Evolutionary conservation across 768 basidiomycete genomes (phyloP).

Genomic region (Calocybe indica): DNA sequence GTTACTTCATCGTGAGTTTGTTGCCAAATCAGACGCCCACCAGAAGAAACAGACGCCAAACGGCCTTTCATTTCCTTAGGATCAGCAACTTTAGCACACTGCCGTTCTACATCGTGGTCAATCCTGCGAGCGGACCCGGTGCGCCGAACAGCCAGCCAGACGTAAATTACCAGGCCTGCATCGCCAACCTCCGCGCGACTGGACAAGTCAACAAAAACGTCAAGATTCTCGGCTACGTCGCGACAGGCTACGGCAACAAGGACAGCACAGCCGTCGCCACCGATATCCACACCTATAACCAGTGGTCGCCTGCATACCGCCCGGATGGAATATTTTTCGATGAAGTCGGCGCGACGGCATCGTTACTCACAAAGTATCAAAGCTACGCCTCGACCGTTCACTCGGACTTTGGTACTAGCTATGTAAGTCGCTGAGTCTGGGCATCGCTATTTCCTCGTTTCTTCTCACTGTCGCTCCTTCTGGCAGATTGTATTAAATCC

Average conservation of each 20-base stretch:
- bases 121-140: constrained; percentile 26
- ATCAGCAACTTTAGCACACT: constrained; percentile 18
- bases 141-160: constrained; percentile 18
- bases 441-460: not conserved
- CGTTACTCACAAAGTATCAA: constrained; percentile 17
- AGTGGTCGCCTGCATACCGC: constrained; percentile 22
- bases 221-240: constrained; percentile 26
- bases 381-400: constrained; percentile 12
- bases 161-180: constrained; percentile 22
- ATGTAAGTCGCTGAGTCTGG: constrained; percentile 6
- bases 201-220: constrained; percentile 15
- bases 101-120: constrained; percentile 23
- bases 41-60: not conserved
- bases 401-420: constrained; percentile 11
- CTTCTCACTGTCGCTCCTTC: not conserved
- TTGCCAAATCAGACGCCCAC: too few relatives aligned
- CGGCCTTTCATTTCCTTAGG: constrained; percentile 7
- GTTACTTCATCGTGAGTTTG: constrained; percentile 17
- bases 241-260: constrained; percentile 16
- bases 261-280: constrained; percentile 13
- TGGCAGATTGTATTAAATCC: constrained; percentile 24
- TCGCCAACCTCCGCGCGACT: constrained; percentile 11
- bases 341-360: constrained; percentile 15
- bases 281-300: constrained; percentile 24
- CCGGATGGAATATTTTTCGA: constrained; percentile 32